Evolutionary conservation across 163 green algal species (phyloP), one percentile per base, ranked within the genome.

Genomic region (Prototheca cutis): DNA sequence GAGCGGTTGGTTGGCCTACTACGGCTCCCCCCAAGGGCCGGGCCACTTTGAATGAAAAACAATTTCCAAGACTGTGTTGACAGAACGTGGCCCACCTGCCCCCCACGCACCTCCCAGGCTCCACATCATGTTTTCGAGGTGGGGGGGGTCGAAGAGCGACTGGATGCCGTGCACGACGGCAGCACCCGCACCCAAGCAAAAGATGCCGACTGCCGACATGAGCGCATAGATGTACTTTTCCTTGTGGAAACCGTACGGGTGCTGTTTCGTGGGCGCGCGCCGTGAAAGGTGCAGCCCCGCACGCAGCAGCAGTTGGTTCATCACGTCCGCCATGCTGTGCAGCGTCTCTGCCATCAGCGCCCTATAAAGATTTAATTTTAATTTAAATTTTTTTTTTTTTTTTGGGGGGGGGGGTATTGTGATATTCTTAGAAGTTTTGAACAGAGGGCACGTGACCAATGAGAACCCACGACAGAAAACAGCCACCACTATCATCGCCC

Each of bases 151-250:
- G 5, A 75, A 36, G 19, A 95, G 67, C 13, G 65, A 73, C 40
- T 89, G 74, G 1, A 95, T 58, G 21, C 89, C 90, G 65, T 96
- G 82, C 55, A 90, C 70, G 23, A 95, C 65, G 1, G 83, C 90
- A 13, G 91, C 83, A 28, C 88, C 88, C 2, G 87, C 81, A 3
- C 91, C 91, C 29, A 92, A 58, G 75, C 88, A 96, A 69, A 98
- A 96, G 65, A 98, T 90, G 56, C 87, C 87, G 4, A 95, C 85
- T 0, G 86, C 90, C 15, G 69, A 85, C 54, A 97, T 93, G 8
- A 97, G 80, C 2, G 80, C 84, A 74, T 88, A 96, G 15, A 96
- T 77, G 65, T 94, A 96, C 59, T 90, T 86, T 59, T 98, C 90
- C 13, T 84, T 77, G 55, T 83, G 74, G 77, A 95, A 95, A 28